Evolutionary conservation across 345 rosid genomes (phyloP).

Genomic region (Geranium rotundifolium): DNA sequence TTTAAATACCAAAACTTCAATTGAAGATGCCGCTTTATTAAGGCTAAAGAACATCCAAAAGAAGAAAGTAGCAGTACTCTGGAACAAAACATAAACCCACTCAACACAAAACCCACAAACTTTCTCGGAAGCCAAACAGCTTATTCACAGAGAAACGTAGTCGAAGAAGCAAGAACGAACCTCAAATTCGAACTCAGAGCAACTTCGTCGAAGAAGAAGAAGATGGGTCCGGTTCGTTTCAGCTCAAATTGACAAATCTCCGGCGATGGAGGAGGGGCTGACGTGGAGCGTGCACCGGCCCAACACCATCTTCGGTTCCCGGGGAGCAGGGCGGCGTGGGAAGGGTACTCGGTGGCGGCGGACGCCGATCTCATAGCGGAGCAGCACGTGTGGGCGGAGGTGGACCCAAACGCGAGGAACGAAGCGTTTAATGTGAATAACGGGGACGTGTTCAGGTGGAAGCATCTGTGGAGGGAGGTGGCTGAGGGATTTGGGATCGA

Average conservation of each 20-base stretch:
- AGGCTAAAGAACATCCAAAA: too few relatives aligned
- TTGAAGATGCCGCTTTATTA: too few relatives aligned
- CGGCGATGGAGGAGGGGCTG: slow-evolving; percentile 24
- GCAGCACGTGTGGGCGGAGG: slow-evolving; percentile 87
- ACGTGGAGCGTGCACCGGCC: slow-evolving; percentile 66
- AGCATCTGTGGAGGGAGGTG: slow-evolving; percentile 62
- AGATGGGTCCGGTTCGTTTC: too few relatives aligned
- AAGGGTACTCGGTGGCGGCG: slow-evolving; percentile 31
- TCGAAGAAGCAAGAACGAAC: too few relatives aligned
- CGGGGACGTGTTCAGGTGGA: slow-evolving; percentile 75
- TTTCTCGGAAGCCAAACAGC: too few relatives aligned
- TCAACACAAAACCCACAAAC: too few relatives aligned
- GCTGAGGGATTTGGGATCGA: slow-evolving; percentile 81
- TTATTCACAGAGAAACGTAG: too few relatives aligned
- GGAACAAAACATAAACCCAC: too few relatives aligned
- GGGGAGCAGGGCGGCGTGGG: slow-evolving; percentile 58
- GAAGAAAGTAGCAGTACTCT: too few relatives aligned
- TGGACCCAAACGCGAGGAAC: slow-evolving; percentile 48
- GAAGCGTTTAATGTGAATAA: slow-evolving; percentile 68
- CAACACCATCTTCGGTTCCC: slow-evolving; percentile 49
- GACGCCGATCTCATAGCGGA: slow-evolving; percentile 81
- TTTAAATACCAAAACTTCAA: too few relatives aligned
- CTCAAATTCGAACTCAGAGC: too few relatives aligned
- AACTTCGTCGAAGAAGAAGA: too few relatives aligned
- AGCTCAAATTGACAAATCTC: background rate